Percentiles rank a stretch among this genome's conserved stretches.
Evolutionary conservation across 23 red algal genomes (phyloP).

Genomic region (Gracilaria gracilis): DNA sequence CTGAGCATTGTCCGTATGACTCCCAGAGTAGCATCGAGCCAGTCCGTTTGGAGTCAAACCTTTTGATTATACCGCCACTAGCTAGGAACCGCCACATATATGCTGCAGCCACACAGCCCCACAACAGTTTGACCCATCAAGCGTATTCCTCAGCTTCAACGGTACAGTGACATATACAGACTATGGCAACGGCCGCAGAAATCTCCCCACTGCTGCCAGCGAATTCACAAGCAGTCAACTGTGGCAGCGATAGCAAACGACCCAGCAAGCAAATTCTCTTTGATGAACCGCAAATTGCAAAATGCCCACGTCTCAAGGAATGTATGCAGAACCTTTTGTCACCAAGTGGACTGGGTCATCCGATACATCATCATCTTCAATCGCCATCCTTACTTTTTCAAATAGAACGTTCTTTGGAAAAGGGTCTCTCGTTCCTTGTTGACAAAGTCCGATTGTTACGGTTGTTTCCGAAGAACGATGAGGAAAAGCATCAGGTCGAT

Average conservation of each 20-base stretch:
- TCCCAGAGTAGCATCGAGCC: too few relatives aligned
- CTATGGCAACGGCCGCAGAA: slow-evolving; percentile 1
- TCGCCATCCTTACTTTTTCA: background rate
- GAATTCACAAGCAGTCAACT: background rate
- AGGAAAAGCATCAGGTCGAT: background rate
- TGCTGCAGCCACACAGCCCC: too few relatives aligned
- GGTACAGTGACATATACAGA: background rate
- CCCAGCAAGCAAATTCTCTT: background rate
- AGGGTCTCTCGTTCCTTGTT: background rate
- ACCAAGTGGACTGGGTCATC: slow-evolving; percentile 6
- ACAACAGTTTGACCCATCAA: too few relatives aligned
- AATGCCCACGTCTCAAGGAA: slow-evolving; percentile 6
- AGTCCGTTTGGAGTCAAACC: too few relatives aligned
- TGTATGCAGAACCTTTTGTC: slow-evolving; percentile 7
- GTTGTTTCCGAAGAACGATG: background rate
- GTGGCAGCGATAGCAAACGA: background rate
- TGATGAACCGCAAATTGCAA: slow-evolving; percentile 7
- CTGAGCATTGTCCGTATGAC: too few relatives aligned
- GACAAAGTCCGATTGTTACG: slow-evolving; percentile 8
- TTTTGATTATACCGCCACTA: too few relatives aligned
- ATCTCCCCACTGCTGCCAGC: slow-evolving; percentile 15
- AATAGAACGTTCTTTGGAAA: background rate
- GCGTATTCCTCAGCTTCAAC: background rate
- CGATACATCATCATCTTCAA: slow-evolving; percentile 28
- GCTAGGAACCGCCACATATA: too few relatives aligned